Percentiles rank a stretch among this genome's conserved stretches.
Evolutionary conservation across 2,329 filamentous ascomycete species (phyloP).

Genomic region (Aspergillus sclerotialis): DNA sequence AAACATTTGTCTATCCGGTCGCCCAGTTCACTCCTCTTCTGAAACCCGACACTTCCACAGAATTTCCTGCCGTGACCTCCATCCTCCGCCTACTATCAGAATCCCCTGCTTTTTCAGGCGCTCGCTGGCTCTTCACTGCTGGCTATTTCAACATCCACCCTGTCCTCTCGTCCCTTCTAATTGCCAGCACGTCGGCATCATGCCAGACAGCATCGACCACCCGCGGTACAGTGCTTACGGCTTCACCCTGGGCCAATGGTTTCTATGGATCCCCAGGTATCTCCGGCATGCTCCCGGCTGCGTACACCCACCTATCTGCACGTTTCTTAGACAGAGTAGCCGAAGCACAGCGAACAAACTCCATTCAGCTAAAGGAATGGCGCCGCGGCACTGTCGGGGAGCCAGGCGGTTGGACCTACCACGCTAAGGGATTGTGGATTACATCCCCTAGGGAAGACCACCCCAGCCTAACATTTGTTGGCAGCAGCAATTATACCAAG

Average conservation of each 20-base stretch:
- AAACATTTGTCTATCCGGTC: slow-evolving; percentile 76
- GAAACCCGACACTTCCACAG: slow-evolving; percentile 72
- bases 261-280: slow-evolving; percentile 86
- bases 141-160: slow-evolving; percentile 98
- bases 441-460: slow-evolving; percentile 53
- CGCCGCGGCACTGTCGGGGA: slow-evolving; percentile 71
- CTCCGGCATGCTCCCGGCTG: slow-evolving; percentile 81
- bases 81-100: slow-evolving; percentile 63
- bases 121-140: slow-evolving; percentile 91
- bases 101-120: slow-evolving; percentile 54
- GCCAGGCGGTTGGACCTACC: slow-evolving; percentile 89
- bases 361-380: slow-evolving; percentile 81
- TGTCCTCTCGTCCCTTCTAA: slow-evolving; percentile 69
- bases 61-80: slow-evolving; percentile 71
- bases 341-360: slow-evolving; percentile 45
- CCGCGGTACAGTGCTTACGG: slow-evolving; percentile 79
- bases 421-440: slow-evolving; percentile 93
- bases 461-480: slow-evolving; percentile 75
- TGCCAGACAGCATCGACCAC: slow-evolving; percentile 24
- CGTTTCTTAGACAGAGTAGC: slow-evolving; percentile 65
- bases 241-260: slow-evolving; percentile 87
- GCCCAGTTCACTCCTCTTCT: slow-evolving; percentile 83
- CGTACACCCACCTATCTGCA: slow-evolving; percentile 81
- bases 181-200: slow-evolving; percentile 55
- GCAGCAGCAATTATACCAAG: slow-evolving; percentile 93